Conservation (phyloP, 2,329 filamentous ascomycete genomes). For the Ophiobolus disseminans region DNA sequence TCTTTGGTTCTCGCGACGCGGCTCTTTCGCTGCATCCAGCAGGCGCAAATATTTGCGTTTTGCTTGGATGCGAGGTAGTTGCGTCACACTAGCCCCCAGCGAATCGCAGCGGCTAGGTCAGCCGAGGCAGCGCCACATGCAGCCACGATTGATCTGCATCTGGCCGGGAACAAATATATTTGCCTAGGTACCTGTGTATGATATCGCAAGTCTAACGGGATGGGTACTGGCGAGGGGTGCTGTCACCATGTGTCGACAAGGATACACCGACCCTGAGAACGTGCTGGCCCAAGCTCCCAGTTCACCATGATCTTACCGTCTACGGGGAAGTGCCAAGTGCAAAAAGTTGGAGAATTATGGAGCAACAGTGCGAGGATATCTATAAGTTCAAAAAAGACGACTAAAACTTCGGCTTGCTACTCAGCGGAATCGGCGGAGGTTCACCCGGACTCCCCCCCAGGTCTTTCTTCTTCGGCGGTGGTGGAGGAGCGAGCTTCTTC, state of each 20-base stretch:
- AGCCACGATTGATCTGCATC: slow-evolving; percentile 2
- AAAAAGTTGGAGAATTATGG: too few species aligned
- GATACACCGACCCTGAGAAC: background rate
- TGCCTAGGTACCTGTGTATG: slow-evolving; percentile 1
- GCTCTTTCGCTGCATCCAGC: slow-evolving; percentile 30
- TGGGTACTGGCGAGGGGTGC: slow-evolving; percentile 2
- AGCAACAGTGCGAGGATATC: background rate
- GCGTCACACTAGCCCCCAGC: slow-evolving; percentile 5
- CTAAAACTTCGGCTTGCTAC: slow-evolving; percentile 61
- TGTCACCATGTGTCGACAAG: background rate
- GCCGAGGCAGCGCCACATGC: slow-evolving; percentile 27
- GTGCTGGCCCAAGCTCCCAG: background rate
- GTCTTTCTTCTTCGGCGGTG: slow-evolving; percentile 63
- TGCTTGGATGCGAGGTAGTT: background rate
- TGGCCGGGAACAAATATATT: background rate
- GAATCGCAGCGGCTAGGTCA: slow-evolving; percentile 26
- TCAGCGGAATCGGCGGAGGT: slow-evolving; percentile 64
- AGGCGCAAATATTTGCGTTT: slow-evolving; percentile 17
- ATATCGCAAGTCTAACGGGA: slow-evolving; percentile 26
- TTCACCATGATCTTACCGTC: background rate
- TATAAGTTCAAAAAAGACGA: background rate
- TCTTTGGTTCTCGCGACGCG: slow-evolving; percentile 26
- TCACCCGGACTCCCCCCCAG: slow-evolving; percentile 49
- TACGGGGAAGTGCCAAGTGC: background rate
- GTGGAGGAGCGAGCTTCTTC: slow-evolving; percentile 65